phyloP scores from a whole-genome alignment of 495 filamentous ascomycete genomes.

The Penicillium pancosmium region DNA sequence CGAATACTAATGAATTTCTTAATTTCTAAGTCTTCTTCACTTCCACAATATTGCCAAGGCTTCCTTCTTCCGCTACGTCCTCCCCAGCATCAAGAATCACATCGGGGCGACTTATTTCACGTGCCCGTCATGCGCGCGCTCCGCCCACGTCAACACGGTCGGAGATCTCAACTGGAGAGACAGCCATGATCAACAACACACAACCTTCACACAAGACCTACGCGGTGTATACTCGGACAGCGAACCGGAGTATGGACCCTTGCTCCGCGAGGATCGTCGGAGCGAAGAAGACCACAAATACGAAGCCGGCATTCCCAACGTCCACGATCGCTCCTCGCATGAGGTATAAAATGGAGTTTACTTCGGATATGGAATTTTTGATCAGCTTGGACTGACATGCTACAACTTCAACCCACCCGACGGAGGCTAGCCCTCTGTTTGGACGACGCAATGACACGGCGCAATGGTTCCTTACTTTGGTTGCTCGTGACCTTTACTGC shows the following conservation, averaged over 20 bases:
- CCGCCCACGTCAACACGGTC: neutral
- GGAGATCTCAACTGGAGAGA: conserved; percentile 2
- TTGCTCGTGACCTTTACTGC: neutral
- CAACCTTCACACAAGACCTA: conserved; percentile 4
- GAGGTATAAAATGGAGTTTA: neutral
- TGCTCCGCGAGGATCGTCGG: conserved; percentile 1
- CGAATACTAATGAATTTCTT: neutral
- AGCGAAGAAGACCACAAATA: conserved; percentile 3
- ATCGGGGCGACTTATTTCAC: neutral
- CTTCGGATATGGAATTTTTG: neutral
- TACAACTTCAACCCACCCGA: neutral
- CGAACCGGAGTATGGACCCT: conserved; percentile 1
- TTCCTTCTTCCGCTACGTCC: conserved; percentile 1
- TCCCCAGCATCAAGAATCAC: neutral
- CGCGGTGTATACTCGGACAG: conserved; percentile 5
- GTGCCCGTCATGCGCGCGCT: conserved; percentile 11
- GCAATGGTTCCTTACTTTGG: neutral
- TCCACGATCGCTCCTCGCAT: conserved; percentile 2
- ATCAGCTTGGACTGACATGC: neutral
- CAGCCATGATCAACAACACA: conserved; percentile 3
- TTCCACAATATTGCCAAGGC: conserved; percentile 7
- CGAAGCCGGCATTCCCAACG: neutral
- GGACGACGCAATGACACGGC: neutral
- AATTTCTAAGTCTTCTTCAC: conserved; percentile 4
- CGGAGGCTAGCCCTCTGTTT: neutral